Percentiles rank a stretch among this genome's conserved stretches.
Evolutionary conservation across 2,329 filamentous ascomycete species (phyloP).

Genomic region (Aspergillus sp.): DNA sequence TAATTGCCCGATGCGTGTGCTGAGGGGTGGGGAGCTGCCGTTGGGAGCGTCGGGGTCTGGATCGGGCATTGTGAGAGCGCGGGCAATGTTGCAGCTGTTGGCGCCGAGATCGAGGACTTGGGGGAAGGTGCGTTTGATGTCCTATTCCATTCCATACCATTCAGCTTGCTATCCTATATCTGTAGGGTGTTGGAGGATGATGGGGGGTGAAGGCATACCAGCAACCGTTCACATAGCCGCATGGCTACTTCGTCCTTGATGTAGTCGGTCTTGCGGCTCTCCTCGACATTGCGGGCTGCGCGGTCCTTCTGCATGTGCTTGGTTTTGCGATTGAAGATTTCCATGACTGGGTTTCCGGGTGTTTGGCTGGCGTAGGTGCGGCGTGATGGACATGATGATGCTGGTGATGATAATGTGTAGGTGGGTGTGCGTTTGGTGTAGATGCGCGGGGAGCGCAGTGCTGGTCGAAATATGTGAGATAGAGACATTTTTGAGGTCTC

Average conservation of each 20-base stretch:
- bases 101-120: constrained; percentile 89
- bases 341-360: constrained; percentile 73
- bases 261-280: constrained; percentile 83
- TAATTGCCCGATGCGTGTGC: constrained; percentile 70
- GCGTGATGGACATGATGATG: constrained; percentile 6
- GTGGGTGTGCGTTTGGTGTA: constrained; percentile 11
- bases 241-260: constrained; percentile 88
- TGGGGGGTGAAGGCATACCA: constrained; percentile 54
- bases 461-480: constrained; percentile 19
- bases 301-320: constrained; percentile 94
- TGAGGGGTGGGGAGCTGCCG: constrained; percentile 56
- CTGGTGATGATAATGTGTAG: not conserved
- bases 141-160: constrained; percentile 51
- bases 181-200: too few species aligned
- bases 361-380: constrained; percentile 76
- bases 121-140: constrained; percentile 87
- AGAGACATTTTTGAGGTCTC: constrained; percentile 26
- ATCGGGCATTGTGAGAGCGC: constrained; percentile 71
- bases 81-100: constrained; percentile 92
- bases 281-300: constrained; percentile 68
- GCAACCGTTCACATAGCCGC: constrained; percentile 78
- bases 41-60: constrained; percentile 57
- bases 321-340: constrained; percentile 85
- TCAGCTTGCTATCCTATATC: too few species aligned
- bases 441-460: constrained; percentile 21